phyloP scores from a whole-genome alignment of 2,329 filamentous ascomycete species.

The Colletotrichum navitas region DNA sequence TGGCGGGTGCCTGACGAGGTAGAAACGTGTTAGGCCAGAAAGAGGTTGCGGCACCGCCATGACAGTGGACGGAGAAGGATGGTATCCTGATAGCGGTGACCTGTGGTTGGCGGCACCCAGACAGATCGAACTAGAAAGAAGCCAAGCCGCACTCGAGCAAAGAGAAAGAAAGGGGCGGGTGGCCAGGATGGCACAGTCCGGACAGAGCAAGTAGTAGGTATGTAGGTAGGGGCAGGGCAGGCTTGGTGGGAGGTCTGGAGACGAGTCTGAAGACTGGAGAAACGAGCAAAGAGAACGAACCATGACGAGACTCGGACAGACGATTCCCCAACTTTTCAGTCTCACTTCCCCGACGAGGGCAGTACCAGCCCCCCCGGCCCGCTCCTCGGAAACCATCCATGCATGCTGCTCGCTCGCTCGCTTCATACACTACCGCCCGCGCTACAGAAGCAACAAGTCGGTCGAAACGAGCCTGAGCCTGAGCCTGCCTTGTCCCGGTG shows the following conservation, averaged over 20 bases:
- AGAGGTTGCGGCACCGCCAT: slow-evolving; percentile 21
- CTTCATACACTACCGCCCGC: slow-evolving; percentile 5
- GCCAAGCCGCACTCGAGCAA: slow-evolving; percentile 22
- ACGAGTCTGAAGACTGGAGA: slow-evolving; percentile 40
- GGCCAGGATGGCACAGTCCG: slow-evolving; percentile 43
- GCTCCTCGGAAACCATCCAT: background rate
- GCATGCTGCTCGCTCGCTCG: slow-evolving; percentile 2
- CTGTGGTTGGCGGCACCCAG: slow-evolving; percentile 47
- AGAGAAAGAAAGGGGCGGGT: slow-evolving; percentile 22
- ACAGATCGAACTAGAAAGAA: slow-evolving; percentile 42
- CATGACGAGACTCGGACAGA: slow-evolving; percentile 12
- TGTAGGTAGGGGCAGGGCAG: too few species aligned
- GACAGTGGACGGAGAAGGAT: slow-evolving; percentile 24
- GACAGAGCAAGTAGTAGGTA: too few species aligned
- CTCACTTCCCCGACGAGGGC: slow-evolving; percentile 11
- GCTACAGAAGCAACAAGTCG: slow-evolving; percentile 16
- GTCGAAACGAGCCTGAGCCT: slow-evolving; percentile 19
- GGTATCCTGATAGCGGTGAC: slow-evolving; percentile 16
- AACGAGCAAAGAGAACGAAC: slow-evolving; percentile 1
- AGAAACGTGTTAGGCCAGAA: background rate
- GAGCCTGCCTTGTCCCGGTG: slow-evolving; percentile 15
- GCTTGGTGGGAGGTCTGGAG: too few species aligned
- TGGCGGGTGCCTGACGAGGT: slow-evolving; percentile 17
- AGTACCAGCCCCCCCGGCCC: slow-evolving; percentile 23
- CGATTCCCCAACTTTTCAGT: slow-evolving; percentile 21